Evolutionary conservation across 306 rosid species (phyloP), one percentile per base, ranked within the genome.

Genomic region (Quercus rubra): DNA sequence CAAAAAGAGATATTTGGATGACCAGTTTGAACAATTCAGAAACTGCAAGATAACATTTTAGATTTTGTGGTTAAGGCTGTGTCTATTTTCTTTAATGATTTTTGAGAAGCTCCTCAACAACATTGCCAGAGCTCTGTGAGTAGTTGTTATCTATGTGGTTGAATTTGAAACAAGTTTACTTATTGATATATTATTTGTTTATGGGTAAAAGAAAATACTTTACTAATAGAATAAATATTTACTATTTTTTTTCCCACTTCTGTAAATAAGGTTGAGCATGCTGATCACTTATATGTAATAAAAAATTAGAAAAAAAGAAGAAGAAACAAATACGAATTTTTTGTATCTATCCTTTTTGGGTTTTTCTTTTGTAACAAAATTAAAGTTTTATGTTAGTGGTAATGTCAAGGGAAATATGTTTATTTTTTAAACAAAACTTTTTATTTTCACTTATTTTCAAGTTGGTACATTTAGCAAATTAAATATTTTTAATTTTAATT

Each of bases 21-120:
- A 38, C 11, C 46, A 38, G 1, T 93, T 91, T 82, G 74, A 63
- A 57, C 92, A 91, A 86, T 91, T 38, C 84, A 85, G 85, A 87
- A 87, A 78, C 86, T 93, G 54, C 92, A 90, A 62, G 94, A 93
- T 63, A 87, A 71, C 76, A 91, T 78, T 76, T 93, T 92, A 3
- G 85, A 91, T 82, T 93, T 91, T 79, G 94, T 90, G 76, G 43
- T 80, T n/a, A 94, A 93, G 83, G 94, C 91, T 76, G 85, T 89
- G 19, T 81, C 87, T 35, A 87, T 93, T 81, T 93, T 85, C 83
- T 89, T 91, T 84, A 88, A 82, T 71, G 92, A 91, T 83, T 91
- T 97, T 0, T 72, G 90, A 86, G 73, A 89, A 85, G 78, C 84
- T 88, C 70, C 86, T 93, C 76, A 83, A 70, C 74, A 87, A 78